A percentile compares a stretch with the other conserved stretches of the same genome.
phyloP scores from a whole-genome alignment of 176 grass and related monocot species.

The Ensete ventricosum region DNA sequence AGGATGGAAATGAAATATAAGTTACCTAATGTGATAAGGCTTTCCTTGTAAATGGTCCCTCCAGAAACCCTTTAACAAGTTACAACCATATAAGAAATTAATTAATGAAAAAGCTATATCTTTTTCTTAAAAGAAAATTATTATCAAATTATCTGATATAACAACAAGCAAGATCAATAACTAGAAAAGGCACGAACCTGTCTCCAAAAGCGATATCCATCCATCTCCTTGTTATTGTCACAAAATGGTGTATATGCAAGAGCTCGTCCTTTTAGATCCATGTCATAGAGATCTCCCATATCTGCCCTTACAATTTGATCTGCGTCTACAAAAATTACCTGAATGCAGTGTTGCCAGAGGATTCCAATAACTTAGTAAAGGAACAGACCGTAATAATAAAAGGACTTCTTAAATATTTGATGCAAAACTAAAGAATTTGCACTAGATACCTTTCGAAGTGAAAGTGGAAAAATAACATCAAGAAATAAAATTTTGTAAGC shows the following conservation, averaged over 20 bases:
- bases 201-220: slow-evolving; percentile 98
- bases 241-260: slow-evolving; percentile 99
- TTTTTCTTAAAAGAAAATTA: background rate
- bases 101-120: background rate
- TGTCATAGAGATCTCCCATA: slow-evolving; percentile 98
- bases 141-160: background rate
- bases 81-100: background rate
- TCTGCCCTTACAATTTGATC: slow-evolving; percentile 98
- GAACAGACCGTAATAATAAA: slow-evolving; percentile 12
- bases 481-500: slow-evolving; percentile 99
- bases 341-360: slow-evolving; percentile 6
- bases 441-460: slow-evolving; percentile 63
- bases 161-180: background rate
- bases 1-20: slow-evolving; percentile 1
- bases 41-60: slow-evolving; percentile 93
- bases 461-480: slow-evolving; percentile 98
- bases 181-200: slow-evolving; percentile 51
- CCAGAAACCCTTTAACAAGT: slow-evolving; percentile 77
- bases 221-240: slow-evolving; percentile 99
- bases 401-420: background rate
- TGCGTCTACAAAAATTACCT: slow-evolving; percentile 99
- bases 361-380: background rate
- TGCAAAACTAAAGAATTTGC: background rate
- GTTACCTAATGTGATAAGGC: slow-evolving; percentile 92
- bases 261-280: slow-evolving; percentile 88